Percentiles rank a stretch among this genome's conserved stretches.
Conservation (phyloP, 202 grass and related monocot species). For the Bolboschoenoplectus hybrid region DNA sequence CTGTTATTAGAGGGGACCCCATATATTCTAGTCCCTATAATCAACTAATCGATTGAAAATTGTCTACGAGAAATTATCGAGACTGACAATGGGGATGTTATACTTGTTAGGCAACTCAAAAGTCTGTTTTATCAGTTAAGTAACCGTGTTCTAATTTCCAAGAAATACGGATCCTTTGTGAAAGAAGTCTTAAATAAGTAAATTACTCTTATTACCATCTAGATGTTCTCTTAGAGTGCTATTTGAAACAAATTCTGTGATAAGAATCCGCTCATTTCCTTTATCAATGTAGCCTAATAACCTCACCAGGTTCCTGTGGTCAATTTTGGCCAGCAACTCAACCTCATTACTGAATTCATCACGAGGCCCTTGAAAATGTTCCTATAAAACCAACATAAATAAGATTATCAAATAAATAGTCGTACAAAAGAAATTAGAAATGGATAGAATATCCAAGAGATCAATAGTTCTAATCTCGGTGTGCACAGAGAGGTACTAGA, state of each 20-base stretch:
- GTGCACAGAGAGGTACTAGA: background rate
- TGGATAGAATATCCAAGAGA: background rate
- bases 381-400: slow-evolving; percentile 47
- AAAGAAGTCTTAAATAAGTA: slow-evolving; percentile 9
- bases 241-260: slow-evolving; percentile 94
- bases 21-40: background rate
- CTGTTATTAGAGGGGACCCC: background rate
- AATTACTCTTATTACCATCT: slow-evolving; percentile 59
- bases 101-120: slow-evolving; percentile 1
- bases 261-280: slow-evolving; percentile 93
- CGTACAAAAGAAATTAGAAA: background rate
- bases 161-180: background rate
- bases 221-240: slow-evolving; percentile 93
- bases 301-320: slow-evolving; percentile 90
- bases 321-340: slow-evolving; percentile 89
- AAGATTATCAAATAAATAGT: slow-evolving; percentile 27
- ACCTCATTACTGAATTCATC: slow-evolving; percentile 95
- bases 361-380: slow-evolving; percentile 66
- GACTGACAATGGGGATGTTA: background rate
- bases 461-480: background rate
- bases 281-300: slow-evolving; percentile 77
- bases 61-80: background rate
- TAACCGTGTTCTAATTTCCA: background rate
- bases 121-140: background rate
- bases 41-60: slow-evolving; percentile 1